These are phyloP conservation scores for Cercospora sp. DNA, from an alignment of 2,329 filamentous ascomycete species.

Conservation along the genomic window DNA sequence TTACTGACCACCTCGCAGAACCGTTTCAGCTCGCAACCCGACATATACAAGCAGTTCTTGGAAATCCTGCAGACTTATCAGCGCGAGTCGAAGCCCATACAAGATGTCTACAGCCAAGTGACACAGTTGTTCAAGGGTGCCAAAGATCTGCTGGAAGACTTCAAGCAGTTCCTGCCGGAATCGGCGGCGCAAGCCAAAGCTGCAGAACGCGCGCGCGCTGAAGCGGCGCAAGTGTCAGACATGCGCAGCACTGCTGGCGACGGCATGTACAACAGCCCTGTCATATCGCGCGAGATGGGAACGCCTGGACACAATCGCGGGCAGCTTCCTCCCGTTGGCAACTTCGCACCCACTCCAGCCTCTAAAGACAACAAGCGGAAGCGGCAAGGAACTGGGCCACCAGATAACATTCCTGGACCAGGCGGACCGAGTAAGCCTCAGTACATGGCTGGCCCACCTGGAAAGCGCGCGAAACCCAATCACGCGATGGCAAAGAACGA, in stretches of 20 bases:
- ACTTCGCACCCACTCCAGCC: conserved; percentile 83
- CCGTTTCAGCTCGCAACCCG: conserved; percentile 91
- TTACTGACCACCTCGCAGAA: conserved; percentile 60
- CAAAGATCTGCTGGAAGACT: conserved; percentile 93
- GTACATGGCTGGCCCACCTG: conserved; percentile 35
- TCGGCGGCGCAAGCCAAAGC: conserved; percentile 70
- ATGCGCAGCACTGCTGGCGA: conserved; percentile 52
- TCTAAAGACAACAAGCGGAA: conserved; percentile 79
- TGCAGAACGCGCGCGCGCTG: conserved; percentile 59
- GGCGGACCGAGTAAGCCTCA: conserved; percentile 32
- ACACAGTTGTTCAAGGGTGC: conserved; percentile 91
- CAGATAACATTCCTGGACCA: conserved; percentile 33
- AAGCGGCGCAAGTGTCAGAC: conserved; percentile 67
- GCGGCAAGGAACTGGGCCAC: conserved; percentile 55
- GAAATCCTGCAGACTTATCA: conserved; percentile 99
- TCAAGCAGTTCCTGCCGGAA: conserved; percentile 97
- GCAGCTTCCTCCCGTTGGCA: conserved; percentile 83
- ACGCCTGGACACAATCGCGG: conserved; percentile 36
- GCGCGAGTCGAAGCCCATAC: conserved; percentile 94
- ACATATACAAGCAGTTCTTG: conserved; percentile 98
- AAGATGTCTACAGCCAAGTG: conserved; percentile 96
- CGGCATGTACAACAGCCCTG: conserved; percentile 44
- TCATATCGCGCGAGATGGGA: conserved; percentile 42
- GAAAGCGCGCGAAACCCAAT: conserved; percentile 71
- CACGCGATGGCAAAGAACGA: conserved; percentile 46